Conservation (phyloP, 2,329 filamentous ascomycete species). For the Arthrobotrys musiformis region DNA sequence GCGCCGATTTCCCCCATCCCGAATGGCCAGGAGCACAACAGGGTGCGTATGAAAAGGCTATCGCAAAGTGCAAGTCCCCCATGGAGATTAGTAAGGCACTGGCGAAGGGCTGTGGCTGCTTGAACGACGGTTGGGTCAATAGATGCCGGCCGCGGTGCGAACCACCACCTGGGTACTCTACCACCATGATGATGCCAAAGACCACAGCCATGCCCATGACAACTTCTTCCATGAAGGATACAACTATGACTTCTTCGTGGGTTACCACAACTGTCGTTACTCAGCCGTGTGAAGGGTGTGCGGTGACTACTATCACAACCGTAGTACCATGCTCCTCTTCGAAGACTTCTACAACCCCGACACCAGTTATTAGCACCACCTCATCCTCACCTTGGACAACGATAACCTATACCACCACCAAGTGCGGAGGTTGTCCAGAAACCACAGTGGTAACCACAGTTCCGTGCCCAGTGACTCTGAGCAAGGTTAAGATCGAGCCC, state of each 20-base stretch:
- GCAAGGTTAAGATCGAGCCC: conserved; percentile 12
- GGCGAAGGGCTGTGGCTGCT: conserved; percentile 33
- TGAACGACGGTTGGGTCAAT: conserved; percentile 31
- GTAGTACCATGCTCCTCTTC: background rate
- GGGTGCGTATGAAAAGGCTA: background rate
- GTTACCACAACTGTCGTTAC: background rate
- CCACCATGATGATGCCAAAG: background rate
- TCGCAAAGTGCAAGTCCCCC: background rate
- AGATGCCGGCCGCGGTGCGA: conserved; percentile 17
- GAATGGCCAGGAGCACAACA: conserved; percentile 8
- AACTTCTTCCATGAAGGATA: background rate
- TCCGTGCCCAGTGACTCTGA: conserved; percentile 26
- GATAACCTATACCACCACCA: background rate
- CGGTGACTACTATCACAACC: background rate
- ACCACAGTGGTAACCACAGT: background rate
- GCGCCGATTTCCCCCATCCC: background rate
- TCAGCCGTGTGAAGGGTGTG: background rate
- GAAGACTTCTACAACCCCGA: background rate
- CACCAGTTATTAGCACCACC: background rate
- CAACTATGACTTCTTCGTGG: background rate
- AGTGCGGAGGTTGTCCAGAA: background rate
- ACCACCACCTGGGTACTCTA: conserved; percentile 14
- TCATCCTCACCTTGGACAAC: conserved; percentile 1
- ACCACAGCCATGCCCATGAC: background rate
- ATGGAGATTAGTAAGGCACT: conserved; percentile 10